A percentile compares a stretch with the other conserved stretches of the same genome.
These are phyloP conservation scores for Lepidium sativum DNA, from an alignment of 345 rosid genomes.

Conservation along the genomic window DNA sequence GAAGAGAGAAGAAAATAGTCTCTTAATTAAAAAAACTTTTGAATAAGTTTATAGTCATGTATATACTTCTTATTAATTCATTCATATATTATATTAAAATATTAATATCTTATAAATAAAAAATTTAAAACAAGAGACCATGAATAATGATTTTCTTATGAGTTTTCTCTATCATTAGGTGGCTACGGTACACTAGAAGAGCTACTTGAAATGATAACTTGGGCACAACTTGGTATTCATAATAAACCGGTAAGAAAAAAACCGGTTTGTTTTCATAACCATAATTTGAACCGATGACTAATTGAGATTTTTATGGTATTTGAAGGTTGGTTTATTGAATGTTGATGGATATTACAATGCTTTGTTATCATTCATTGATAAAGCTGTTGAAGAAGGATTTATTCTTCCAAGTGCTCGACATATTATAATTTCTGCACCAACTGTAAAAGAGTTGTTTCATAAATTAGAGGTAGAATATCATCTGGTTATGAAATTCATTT, in stretches of 20 bases:
- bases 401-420: slow-evolving; percentile 33
- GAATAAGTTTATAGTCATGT: no score
- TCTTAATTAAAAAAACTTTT: no score
- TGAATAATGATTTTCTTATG: no score
- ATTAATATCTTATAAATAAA: no score
- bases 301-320: not conserved
- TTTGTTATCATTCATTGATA: slow-evolving; percentile 47
- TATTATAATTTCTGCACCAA: slow-evolving; percentile 41
- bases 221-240: slow-evolving; percentile 63
- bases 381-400: slow-evolving; percentile 55
- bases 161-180: slow-evolving; percentile 32
- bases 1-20: no score
- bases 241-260: slow-evolving; percentile 38
- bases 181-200: slow-evolving; percentile 65
- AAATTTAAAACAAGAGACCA: no score
- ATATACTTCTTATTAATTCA: no score
- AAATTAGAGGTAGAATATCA: slow-evolving; percentile 37
- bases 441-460: slow-evolving; percentile 28
- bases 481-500: no score
- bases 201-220: slow-evolving; percentile 51
- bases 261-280: not conserved
- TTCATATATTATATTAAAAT: no score
- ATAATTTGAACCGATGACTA: not conserved
- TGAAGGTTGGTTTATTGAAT: slow-evolving; percentile 47
- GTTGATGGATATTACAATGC: slow-evolving; percentile 48